These are phyloP conservation scores for Coprinopsis strossmayeri DNA, from an alignment of 768 basidiomycete genomes.

Conservation along the genomic window DNA sequence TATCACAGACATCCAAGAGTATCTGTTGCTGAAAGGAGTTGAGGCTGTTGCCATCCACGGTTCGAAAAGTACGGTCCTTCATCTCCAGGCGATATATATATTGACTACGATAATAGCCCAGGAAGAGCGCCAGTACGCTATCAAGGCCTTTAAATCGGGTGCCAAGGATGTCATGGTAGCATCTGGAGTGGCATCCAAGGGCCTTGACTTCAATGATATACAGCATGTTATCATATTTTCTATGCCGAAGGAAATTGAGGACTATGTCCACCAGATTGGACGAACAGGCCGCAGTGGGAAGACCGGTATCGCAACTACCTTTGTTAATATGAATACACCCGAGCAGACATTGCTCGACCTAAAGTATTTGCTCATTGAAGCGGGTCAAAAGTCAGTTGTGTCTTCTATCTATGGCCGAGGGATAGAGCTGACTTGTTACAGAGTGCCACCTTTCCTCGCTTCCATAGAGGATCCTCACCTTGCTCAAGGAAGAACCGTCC, in stretches of 20 bases:
- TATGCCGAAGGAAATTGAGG: constrained; percentile 99
- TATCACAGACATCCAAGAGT: constrained; percentile 91
- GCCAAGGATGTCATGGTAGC: constrained; percentile 99
- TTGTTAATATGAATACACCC: constrained; percentile 95
- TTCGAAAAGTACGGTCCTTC: constrained; percentile 68
- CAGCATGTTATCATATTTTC: constrained; percentile 99
- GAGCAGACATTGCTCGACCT: constrained; percentile 96
- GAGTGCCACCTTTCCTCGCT: constrained; percentile 89
- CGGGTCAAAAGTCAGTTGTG: constrained; percentile 78
- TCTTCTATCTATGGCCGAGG: background rate
- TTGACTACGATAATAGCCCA: constrained; percentile 53
- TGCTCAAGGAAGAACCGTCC: constrained; percentile 67
- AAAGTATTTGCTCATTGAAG: constrained; percentile 95
- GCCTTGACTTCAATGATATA: constrained; percentile 97
- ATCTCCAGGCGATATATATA: background rate
- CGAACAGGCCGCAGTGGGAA: constrained; percentile 97
- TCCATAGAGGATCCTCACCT: constrained; percentile 89
- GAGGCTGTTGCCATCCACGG: constrained; percentile 99
- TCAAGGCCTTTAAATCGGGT: constrained; percentile 95
- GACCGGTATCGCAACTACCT: constrained; percentile 98
- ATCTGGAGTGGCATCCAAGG: constrained; percentile 95
- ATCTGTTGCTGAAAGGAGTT: constrained; percentile 91
- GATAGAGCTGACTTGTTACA: constrained; percentile 23
- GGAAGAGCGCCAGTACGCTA: constrained; percentile 98
- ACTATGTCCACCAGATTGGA: constrained; percentile 99